Base-by-base conservation (phyloP, 345 rosid genomes). In the Anacardium occidentale region DNA sequence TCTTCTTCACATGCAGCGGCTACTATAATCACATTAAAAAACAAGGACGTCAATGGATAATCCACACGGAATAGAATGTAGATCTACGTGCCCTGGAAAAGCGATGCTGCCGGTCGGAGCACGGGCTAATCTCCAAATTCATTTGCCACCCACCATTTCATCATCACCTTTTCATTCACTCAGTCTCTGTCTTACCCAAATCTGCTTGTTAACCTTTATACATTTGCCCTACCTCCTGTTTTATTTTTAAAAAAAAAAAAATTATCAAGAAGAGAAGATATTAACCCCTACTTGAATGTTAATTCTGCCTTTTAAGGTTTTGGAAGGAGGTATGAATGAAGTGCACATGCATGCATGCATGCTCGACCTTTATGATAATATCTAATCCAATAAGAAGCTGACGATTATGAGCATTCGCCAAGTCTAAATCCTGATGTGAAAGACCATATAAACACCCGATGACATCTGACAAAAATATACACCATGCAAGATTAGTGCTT, bases 81-180 rank as follows among this genome's bases (percentile, higher is more conserved):
- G 74, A 42, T 40, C 66, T 75, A 51, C 62, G 74, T 78, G 81
- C 79, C 71, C 84, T 64, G 76, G 53, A 62, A 81, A 84, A 54
- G 53, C 53, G 20, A 15, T 50, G 15, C 76, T 61, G 55, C 7
- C 62, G 24, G 78, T 45, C 82, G 68, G 75, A 74, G 85, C 75
- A 66, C 62, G 66, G 44, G 62, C 66, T 64, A 15, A 59, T 64
- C 10, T 70, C 78, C 84, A 75, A 75, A 7, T 37, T 37, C 42
- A 37, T 37, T 78, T 55, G 79, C 74, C 82, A 72, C 78, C 81
- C 79, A 74, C 75, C 78, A 73, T 10, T 60, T 66, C 32, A 34
- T 34, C 32, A 34, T 34, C 40, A 26, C 68, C 81, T 79, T 83
- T 77, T 58, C 32, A 29, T 20, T 58, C 56, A n/a, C 42, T 10